These are phyloP conservation scores for Thelephora aurantiotincta DNA, from an alignment of 768 basidiomycete species.

Conservation along the genomic window DNA sequence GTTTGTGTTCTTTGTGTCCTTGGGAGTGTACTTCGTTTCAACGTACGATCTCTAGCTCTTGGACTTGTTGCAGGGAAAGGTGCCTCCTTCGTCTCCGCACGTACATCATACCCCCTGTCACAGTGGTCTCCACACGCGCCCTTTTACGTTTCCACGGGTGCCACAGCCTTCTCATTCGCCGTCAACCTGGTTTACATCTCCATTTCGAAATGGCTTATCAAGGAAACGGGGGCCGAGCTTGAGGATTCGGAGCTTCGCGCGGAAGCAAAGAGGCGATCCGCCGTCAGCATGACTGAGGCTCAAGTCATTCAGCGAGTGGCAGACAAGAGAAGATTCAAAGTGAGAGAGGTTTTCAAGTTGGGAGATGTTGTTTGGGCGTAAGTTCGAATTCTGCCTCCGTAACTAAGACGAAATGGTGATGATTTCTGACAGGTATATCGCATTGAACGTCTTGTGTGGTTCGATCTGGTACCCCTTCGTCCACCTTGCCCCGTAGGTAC, in stretches of 20 bases:
- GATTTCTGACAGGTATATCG: conserved; percentile 40
- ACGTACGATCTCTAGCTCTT: conserved; percentile 26
- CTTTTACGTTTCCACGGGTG: conserved; percentile 51
- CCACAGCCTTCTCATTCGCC: conserved; percentile 51
- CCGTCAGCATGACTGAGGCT: conserved; percentile 36
- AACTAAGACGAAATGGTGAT: conserved; percentile 1
- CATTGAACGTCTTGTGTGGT: conserved; percentile 63
- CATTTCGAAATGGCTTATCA: conserved; percentile 50
- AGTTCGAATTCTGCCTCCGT: conserved; percentile 12
- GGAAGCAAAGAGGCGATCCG: conserved; percentile 31
- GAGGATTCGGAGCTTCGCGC: conserved; percentile 48
- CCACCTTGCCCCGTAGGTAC: conserved; percentile 55
- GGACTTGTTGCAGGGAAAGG: conserved; percentile 74
- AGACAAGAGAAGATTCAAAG: conserved; percentile 44
- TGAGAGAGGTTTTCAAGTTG: conserved; percentile 45
- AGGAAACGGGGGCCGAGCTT: conserved; percentile 43
- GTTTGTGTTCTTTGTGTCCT: no score
- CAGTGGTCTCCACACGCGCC: conserved; percentile 62
- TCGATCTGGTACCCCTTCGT: conserved; percentile 68
- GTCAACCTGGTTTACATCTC: conserved; percentile 57
- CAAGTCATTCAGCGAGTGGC: conserved; percentile 53
- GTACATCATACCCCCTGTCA: conserved; percentile 65
- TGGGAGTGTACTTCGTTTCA: no score
- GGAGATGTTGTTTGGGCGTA: conserved; percentile 75
- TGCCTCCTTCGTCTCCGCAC: conserved; percentile 61